phyloP scores from a whole-genome alignment of 768 basidiomycete species.

The Lentinula lateritia region DNA sequence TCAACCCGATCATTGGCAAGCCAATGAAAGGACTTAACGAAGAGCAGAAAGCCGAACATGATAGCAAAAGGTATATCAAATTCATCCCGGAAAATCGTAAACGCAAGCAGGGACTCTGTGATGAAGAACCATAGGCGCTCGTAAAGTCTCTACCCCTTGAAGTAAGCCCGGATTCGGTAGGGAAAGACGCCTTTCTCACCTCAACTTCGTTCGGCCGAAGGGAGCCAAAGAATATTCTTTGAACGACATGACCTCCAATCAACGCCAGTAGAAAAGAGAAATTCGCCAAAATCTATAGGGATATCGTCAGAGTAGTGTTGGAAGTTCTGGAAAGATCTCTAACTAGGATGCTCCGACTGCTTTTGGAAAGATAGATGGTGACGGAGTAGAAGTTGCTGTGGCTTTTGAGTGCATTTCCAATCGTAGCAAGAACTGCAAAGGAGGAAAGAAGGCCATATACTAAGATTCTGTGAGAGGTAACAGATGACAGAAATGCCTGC shows the following conservation, averaged over 20 bases:
- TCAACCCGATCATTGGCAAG: conserved; percentile 92
- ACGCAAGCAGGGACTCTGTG: conserved; percentile 91
- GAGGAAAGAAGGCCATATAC: conserved; percentile 67
- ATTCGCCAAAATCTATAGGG: conserved; percentile 77
- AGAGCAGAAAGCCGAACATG: conserved; percentile 92
- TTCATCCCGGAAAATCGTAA: conserved; percentile 96
- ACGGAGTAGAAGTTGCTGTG: conserved; percentile 94
- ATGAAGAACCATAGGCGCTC: conserved; percentile 97
- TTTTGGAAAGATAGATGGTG: conserved; percentile 87
- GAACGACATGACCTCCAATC: conserved; percentile 69
- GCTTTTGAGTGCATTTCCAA: conserved; percentile 74
- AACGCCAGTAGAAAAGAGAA: conserved; percentile 79
- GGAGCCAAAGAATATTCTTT: conserved; percentile 87
- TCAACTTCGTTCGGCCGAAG: conserved; percentile 87
- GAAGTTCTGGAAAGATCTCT: conserved; percentile 13
- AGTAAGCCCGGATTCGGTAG: not conserved
- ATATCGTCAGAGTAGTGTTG: not conserved
- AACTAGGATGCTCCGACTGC: conserved; percentile 89
- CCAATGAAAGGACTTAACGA: conserved; percentile 98
- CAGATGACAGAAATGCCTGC: conserved; percentile 20
- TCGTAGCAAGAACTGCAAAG: conserved; percentile 62
- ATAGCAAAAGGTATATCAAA: conserved; percentile 89
- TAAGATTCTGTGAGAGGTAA: conserved; percentile 60
- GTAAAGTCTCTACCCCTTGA: conserved; percentile 69
- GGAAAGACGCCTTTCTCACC: conserved; percentile 37